Evolutionary conservation across 768 basidiomycete species (phyloP).

Genomic region (Phlebiopsis gigantea): DNA sequence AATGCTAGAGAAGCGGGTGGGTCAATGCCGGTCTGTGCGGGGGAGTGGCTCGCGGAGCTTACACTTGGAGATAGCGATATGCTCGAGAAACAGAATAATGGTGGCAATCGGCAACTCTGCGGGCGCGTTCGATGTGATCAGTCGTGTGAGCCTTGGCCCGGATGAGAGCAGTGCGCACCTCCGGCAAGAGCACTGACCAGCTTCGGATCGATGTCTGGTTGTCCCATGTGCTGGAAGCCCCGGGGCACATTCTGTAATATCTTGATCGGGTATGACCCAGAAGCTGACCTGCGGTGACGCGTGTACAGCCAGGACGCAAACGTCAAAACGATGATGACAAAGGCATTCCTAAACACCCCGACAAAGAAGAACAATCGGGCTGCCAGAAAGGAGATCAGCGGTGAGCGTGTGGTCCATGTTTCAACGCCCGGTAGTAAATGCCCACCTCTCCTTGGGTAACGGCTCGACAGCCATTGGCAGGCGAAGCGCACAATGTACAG

Average conservation of each 20-base stretch:
- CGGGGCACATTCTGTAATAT: constrained; percentile 81
- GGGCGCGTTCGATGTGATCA: not conserved
- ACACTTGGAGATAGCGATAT: constrained; percentile 97
- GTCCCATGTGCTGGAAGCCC: constrained; percentile 64
- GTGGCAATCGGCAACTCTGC: constrained; percentile 77
- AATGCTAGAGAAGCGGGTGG: constrained; percentile 52
- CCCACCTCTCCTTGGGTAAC: constrained; percentile 57
- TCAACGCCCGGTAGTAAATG: not conserved
- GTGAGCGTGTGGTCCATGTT: not conserved
- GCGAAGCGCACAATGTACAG: constrained; percentile 65
- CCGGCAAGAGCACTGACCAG: constrained; percentile 66
- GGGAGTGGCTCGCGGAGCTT: constrained; percentile 21
- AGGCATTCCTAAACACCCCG: constrained; percentile 73
- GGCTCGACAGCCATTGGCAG: constrained; percentile 45
- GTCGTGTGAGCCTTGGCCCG: not conserved
- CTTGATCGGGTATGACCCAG: constrained; percentile 77
- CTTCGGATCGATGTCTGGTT: constrained; percentile 37
- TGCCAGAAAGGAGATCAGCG: constrained; percentile 19
- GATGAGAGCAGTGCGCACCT: not conserved
- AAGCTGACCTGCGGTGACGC: constrained; percentile 48
- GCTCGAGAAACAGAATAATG: constrained; percentile 87
- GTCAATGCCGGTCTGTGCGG: not conserved
- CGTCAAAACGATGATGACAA: constrained; percentile 85
- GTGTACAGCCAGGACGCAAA: constrained; percentile 85
- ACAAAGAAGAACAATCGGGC: constrained; percentile 75